phyloP scores from a whole-genome alignment of 1,139 yeast species.

The Geotrichum restrictum region DNA sequence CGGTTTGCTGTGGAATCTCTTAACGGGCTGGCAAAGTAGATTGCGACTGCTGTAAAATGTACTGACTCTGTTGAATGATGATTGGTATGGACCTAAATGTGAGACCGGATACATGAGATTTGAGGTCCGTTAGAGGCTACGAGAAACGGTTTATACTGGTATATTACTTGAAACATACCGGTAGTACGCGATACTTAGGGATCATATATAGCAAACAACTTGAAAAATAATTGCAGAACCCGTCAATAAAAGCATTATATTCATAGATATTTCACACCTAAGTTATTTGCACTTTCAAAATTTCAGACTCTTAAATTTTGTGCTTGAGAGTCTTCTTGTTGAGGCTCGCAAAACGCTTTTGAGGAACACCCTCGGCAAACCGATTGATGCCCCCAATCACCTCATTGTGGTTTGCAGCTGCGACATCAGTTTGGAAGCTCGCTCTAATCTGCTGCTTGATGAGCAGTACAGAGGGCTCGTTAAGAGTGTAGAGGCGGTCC shows the following conservation, averaged over 20 bases:
- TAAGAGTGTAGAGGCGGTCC: constrained; percentile 42
- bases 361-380: constrained; percentile 76
- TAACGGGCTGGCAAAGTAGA: constrained; percentile 12
- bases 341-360: constrained; percentile 57
- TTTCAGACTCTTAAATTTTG: constrained; percentile 50
- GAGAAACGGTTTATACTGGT: neutral
- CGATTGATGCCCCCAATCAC: constrained; percentile 62
- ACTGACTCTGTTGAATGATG: too few species aligned
- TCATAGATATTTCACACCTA: too few species aligned
- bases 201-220: too few species aligned
- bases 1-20: constrained; percentile 28
- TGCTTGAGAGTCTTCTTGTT: constrained; percentile 56
- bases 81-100: too few species aligned
- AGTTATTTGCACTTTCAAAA: too few species aligned
- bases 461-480: constrained; percentile 55
- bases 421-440: constrained; percentile 41
- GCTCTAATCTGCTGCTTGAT: constrained; percentile 55
- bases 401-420: constrained; percentile 59
- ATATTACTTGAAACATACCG: neutral
- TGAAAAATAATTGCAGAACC: too few species aligned
- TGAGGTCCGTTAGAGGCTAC: neutral
- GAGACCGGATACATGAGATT: too few species aligned
- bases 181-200: too few species aligned
- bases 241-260: too few species aligned
- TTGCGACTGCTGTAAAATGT: too few species aligned